These are phyloP conservation scores for Orbilia quercus DNA, from an alignment of 2,329 filamentous ascomycete species.

Conservation along the genomic window DNA sequence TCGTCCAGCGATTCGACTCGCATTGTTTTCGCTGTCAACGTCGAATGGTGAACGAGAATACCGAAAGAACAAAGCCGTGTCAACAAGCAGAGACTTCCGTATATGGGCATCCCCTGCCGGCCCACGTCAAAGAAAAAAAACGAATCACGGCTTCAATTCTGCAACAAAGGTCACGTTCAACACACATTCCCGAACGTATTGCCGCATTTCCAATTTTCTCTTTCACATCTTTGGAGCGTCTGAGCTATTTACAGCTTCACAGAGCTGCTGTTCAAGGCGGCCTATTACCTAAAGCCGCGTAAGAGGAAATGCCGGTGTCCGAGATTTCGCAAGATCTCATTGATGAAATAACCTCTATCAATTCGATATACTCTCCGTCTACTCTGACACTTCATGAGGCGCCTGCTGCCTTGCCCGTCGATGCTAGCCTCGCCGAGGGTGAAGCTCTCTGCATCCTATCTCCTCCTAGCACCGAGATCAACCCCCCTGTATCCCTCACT, in stretches of 20 bases:
- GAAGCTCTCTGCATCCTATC: slow-evolving; percentile 71
- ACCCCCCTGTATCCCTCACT: slow-evolving; percentile 68
- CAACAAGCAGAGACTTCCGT: slow-evolving; percentile 41
- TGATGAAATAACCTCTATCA: slow-evolving; percentile 83
- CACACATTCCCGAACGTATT: not conserved
- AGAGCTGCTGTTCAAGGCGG: not conserved
- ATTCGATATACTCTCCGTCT: slow-evolving; percentile 75
- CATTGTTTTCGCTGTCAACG: slow-evolving; percentile 7
- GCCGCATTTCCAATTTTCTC: no score
- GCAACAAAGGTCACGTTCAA: slow-evolving; percentile 36
- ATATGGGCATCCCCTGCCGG: not conserved
- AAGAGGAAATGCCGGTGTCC: slow-evolving; percentile 21
- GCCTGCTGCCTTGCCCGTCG: slow-evolving; percentile 25
- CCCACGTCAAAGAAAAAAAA: slow-evolving; percentile 11
- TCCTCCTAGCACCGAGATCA: slow-evolving; percentile 71
- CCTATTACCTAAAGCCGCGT: slow-evolving; percentile 13
- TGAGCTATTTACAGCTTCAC: not conserved
- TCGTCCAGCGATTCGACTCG: slow-evolving; percentile 12
- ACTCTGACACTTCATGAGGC: slow-evolving; percentile 62
- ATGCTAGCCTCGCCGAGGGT: slow-evolving; percentile 19
- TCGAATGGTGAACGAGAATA: slow-evolving; percentile 7
- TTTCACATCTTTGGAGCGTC: not conserved
- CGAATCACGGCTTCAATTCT: slow-evolving; percentile 52
- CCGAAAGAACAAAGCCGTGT: slow-evolving; percentile 19
- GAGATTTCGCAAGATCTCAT: slow-evolving; percentile 65